Evolutionary conservation across 2,329 filamentous ascomycete species (phyloP), one percentile per base, ranked within the genome.

Genomic region (Aquanectria penicillioides): DNA sequence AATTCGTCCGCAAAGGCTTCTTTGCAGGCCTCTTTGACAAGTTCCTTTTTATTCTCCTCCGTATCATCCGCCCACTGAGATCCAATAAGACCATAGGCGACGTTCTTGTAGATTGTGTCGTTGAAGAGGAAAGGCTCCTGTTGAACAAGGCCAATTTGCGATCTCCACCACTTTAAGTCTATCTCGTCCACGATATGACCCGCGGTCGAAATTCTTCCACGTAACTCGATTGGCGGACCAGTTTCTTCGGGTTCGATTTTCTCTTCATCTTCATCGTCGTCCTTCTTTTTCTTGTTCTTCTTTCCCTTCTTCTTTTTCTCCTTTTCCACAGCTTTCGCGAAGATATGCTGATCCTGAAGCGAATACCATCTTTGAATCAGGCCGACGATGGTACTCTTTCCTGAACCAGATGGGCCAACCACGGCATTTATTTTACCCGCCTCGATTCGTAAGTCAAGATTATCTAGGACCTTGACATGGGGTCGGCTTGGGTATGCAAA

Each of bases 351-450:
- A 6, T 83, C 78, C 29, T 82, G 77, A 1, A 89, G 77, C 2
- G 86, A 84, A 69, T 93, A 93, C 88, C 89, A 93, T 26, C 89
- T 80, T 69, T 93, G 87, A 3, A 93, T 78, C 3, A 93, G 75
- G 0, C 87, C 89, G 1, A 92, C 85, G 22, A 93, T 86, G 0
- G 90, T 93, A 47, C 87, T 90, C 72, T 93, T 94, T 0, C 91
- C 90, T 5, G 84, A 88, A 0, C 90, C 90, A 3, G 88, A 91
- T 1, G 89, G 85, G 0, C 90, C 90, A 17, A 93, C 90, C 15
- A 93, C 88, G 2, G 90, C 90, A 1, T 89, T 92, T 2, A 88
- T 83, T 68, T 90, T 89, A 17, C 88, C 88, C 7, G 84, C 80
- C 58, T 84, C 79, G 53, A 92, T 84, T 0, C 73, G 77, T 8